Evolutionary conservation across 1,139 yeast species (phyloP), one percentile per base, ranked within the genome.

Genomic region (Geotrichum carabidarum): DNA sequence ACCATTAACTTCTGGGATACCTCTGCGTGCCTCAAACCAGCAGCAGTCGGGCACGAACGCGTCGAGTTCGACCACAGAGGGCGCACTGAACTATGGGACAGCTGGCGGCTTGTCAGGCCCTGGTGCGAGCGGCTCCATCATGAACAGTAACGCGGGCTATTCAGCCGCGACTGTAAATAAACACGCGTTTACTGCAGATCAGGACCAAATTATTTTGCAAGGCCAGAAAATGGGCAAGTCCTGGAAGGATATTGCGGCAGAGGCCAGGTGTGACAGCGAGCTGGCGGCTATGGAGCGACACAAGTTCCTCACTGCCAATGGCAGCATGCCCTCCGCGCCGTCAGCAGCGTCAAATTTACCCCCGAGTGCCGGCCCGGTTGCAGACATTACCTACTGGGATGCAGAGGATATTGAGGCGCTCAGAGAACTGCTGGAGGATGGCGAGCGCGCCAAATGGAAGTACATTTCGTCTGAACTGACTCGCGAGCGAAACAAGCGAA

Each of bases 401-500:
- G 47, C 54, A n/a, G 71, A 70, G 8, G 77, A 73, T 50, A 57
- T 67, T 4, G 69, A 68, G 15, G 68, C 70, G 17, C 63, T 74
- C 44, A 60, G 66, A 47, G 68, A 69, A 6, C 59, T 74, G 40
- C 63, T 74, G 41, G 71, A 68, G 35, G 62, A 64, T 5, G 77
- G 74, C 8, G 78, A 74, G 54, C 63, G 71, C 50, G 71, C 72
- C 44, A 74, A 74, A 55, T 74, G 78, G 78, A 70, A 71, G 58
- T 73, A 65, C 58, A 66, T 74, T 48, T 70, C 77, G 37, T 65
- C 67, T 9, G 66, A 63, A 49, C 57, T 72, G 31, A 63, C 70
- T 8, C 57, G 60, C 30, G 62, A 62, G 27, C 66, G 68, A 7
- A 59, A 65, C 45, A 62, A 71, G 58, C 64, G 77, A 30, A 72